A percentile compares a stretch with the other conserved stretches of the same genome.
phyloP scores from a whole-genome alignment of 78 protist species.

The Dictyostelium purpureum region DNA sequence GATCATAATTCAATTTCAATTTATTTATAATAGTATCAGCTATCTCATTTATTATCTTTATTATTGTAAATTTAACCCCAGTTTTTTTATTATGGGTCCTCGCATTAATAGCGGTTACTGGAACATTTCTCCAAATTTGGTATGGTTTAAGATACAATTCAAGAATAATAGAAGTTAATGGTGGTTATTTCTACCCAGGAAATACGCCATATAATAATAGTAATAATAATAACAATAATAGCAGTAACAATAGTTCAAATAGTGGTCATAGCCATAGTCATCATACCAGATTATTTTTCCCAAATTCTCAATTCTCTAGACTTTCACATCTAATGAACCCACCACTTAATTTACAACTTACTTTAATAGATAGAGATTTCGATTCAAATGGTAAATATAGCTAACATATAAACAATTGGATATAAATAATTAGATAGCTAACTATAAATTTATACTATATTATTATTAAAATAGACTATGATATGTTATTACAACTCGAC shows the following conservation, averaged over 20 bases:
- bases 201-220: not conserved
- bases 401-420: no score
- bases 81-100: not conserved
- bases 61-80: not conserved
- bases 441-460: not conserved
- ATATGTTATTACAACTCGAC: constrained; percentile 60
- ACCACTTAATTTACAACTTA: constrained; percentile 61
- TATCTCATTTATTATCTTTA: not conserved
- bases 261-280: not conserved
- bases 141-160: constrained; percentile 14
- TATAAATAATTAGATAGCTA: not conserved
- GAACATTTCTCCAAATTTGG: constrained; percentile 19
- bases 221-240: not conserved
- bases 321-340: constrained; percentile 48
- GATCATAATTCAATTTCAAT: no score
- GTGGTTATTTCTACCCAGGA: constrained; percentile 1
- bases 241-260: not conserved
- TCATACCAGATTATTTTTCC: not conserved
- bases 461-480: constrained; percentile 31
- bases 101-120: constrained; percentile 11
- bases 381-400: constrained; percentile 68
- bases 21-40: constrained; percentile 1
- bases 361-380: constrained; percentile 74
- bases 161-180: constrained; percentile 15
- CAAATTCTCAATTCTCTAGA: constrained; percentile 4